A percentile compares a stretch with the other conserved stretches of the same genome.
Evolutionary conservation across 2,329 filamentous ascomycete species (phyloP).

Genomic region (Phaeosphaeriaceae sp.): DNA sequence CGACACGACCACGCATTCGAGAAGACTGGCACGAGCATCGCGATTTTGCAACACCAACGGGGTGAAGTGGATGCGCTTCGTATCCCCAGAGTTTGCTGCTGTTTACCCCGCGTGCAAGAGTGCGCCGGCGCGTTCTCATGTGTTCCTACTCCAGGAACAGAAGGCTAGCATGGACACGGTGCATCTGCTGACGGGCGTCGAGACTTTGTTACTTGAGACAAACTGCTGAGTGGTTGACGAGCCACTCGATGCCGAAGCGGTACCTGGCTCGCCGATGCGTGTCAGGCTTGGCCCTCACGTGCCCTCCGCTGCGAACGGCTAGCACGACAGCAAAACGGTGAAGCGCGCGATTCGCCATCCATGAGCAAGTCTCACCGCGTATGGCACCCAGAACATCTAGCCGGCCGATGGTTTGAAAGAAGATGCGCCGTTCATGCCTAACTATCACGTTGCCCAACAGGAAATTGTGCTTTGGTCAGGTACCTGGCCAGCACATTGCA

Average conservation of each 20-base stretch:
- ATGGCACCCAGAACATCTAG: not conserved
- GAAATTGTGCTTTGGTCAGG: slow-evolving; percentile 9
- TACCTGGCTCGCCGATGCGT: slow-evolving; percentile 40
- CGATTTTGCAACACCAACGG: slow-evolving; percentile 4
- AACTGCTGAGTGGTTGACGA: slow-evolving; percentile 36
- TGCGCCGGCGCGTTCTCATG: slow-evolving; percentile 16
- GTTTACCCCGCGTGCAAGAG: slow-evolving; percentile 24
- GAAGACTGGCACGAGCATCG: not conserved
- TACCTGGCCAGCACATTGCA: slow-evolving; percentile 7
- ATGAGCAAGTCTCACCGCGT: not conserved
- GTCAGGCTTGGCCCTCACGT: slow-evolving; percentile 41
- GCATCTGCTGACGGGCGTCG: slow-evolving; percentile 34
- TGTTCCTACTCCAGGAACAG: slow-evolving; percentile 27
- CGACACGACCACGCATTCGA: not conserved
- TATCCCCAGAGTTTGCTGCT: slow-evolving; percentile 15
- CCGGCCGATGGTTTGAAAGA: slow-evolving; percentile 2
- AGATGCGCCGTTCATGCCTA: slow-evolving; percentile 7
- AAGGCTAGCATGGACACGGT: slow-evolving; percentile 21
- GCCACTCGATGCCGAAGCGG: slow-evolving; percentile 32
- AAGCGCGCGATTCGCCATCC: slow-evolving; percentile 21
- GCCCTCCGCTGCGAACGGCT: slow-evolving; percentile 15
- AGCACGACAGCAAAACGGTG: slow-evolving; percentile 11
- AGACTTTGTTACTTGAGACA: slow-evolving; percentile 38
- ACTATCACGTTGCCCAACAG: slow-evolving; percentile 17
- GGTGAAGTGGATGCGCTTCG: slow-evolving; percentile 7